These are phyloP conservation scores for Coelastrella sp. DNA, from an alignment of 139 green algal genomes.

Conservation along the genomic window DNA sequence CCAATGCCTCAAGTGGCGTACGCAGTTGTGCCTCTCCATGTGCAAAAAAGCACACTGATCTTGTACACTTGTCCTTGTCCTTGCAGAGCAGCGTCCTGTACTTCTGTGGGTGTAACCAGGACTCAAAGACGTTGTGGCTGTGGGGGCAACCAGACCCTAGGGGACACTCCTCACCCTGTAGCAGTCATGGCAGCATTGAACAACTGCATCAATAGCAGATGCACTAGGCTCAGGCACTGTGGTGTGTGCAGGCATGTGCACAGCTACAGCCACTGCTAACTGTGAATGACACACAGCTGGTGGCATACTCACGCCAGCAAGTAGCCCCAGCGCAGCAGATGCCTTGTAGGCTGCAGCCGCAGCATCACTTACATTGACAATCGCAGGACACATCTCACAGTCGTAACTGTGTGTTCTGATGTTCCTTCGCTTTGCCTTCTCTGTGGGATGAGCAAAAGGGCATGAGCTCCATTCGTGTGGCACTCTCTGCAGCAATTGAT, in stretches of 20 bases:
- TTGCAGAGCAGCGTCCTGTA: conserved; percentile 40
- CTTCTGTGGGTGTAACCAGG: conserved; percentile 8
- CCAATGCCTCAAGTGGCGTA: not conserved
- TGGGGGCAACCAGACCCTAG: conserved; percentile 8
- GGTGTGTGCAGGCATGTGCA: not conserved
- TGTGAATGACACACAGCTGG: too few species aligned
- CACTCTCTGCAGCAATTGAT: not conserved
- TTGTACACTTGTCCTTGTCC: conserved; percentile 9
- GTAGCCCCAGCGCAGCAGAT: too few species aligned
- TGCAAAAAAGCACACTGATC: conserved; percentile 41
- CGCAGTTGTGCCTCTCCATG: conserved; percentile 26
- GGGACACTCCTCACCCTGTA: conserved; percentile 27
- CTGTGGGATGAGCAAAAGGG: conserved; percentile 10
- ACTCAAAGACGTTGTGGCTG: conserved; percentile 43
- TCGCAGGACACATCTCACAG: conserved; percentile 5
- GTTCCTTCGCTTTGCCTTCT: conserved; percentile 27
- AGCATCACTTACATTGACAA: not conserved
- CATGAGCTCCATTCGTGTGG: conserved; percentile 20
- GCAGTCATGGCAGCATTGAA: not conserved
- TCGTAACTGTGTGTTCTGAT: conserved; percentile 23
- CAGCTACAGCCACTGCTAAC: not conserved
- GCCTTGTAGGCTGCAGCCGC: too few species aligned
- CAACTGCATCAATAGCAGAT: not conserved
- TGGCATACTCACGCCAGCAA: too few species aligned
- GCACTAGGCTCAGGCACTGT: not conserved